A percentile compares a stretch with the other conserved stretches of the same genome.
These are phyloP conservation scores for Microdochium nivale DNA, from an alignment of 2,329 filamentous ascomycete genomes.

Conservation along the genomic window DNA sequence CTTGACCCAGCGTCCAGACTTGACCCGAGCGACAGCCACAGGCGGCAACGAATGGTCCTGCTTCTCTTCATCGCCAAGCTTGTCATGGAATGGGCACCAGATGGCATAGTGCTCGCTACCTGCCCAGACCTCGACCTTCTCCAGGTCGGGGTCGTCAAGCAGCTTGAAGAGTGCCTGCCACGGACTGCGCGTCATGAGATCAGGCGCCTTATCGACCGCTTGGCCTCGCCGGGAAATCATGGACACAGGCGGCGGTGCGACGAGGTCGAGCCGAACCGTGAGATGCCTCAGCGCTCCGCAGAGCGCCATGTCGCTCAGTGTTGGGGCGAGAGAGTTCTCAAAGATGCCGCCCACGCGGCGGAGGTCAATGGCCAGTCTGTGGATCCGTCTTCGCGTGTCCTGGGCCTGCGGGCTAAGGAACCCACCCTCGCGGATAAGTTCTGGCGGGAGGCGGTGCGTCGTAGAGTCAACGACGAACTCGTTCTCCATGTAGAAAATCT, in stretches of 20 bases:
- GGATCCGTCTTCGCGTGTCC: constrained; percentile 17
- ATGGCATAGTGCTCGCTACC: constrained; percentile 23
- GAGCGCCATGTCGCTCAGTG: constrained; percentile 20
- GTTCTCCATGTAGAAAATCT: constrained; percentile 19
- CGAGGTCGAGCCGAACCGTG: constrained; percentile 12
- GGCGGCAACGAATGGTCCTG: not conserved
- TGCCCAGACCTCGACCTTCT: constrained; percentile 27
- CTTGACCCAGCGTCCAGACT: constrained; percentile 6
- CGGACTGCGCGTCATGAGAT: constrained; percentile 14
- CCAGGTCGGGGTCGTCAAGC: constrained; percentile 35
- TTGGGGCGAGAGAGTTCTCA: constrained; percentile 14
- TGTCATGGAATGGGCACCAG: constrained; percentile 33
- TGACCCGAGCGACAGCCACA: not conserved
- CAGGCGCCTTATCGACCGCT: constrained; percentile 6
- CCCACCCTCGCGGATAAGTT: constrained; percentile 16
- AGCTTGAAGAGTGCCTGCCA: constrained; percentile 29
- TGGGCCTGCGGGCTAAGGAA: constrained; percentile 18
- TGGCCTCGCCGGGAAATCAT: constrained; percentile 1
- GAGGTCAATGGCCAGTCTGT: constrained; percentile 14
- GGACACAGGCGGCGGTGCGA: constrained; percentile 4
- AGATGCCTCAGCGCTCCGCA: constrained; percentile 15
- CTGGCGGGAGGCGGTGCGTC: constrained; percentile 14
- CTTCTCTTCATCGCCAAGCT: not conserved
- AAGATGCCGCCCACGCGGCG: constrained; percentile 20
- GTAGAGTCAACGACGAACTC: constrained; percentile 18